Evolutionary conservation across 2,329 filamentous ascomycete species (phyloP), one percentile per base, ranked within the genome.

Genomic region (Ophiostoma ulmi): DNA sequence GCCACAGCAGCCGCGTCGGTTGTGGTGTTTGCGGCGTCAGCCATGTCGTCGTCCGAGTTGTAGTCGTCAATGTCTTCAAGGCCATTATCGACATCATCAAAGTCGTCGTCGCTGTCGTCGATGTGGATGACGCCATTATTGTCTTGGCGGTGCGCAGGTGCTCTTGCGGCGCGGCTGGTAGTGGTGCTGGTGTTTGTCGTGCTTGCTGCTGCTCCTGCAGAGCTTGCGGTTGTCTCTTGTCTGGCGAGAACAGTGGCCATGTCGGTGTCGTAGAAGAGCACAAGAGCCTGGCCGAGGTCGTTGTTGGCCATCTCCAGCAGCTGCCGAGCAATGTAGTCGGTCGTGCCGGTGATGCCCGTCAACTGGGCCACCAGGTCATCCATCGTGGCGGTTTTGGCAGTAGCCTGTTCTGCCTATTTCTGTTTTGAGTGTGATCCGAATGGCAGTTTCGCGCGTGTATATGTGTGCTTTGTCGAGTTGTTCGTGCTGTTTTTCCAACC

Each of bases 181-280:
- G 10, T n/a, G 20, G 48, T 55, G 48, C 20, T 58, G 3, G 52
- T 26, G 52, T 58, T 58, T 58, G 52, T 26, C 22, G 52, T 26
- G 74, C 70, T 61, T 73, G 69, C 68, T 44, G 31, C 75, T 65
- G 17, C 36, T 35, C 22, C 22, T 48, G 39, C 61, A 5, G 55
- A 26, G 11, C 48, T 6, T 2, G 41, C 48, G 1, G 20, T 39
- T 10, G 63, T 10, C 7, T 39, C 63, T 39, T 65, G 35, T 68
- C 39, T 14, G 22, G 38, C 20, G 39, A 38, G 17, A 31, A 38
- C 5, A 31, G 39, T 0, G n/a, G 85, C 87, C 73, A 90, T 87
- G 67, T 94, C 93, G 63, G 91, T 95, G 77, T 96, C 93, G 79
- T 93, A 98, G 81, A 89, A 99, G 14, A 98, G 88, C 77, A 92